Percentiles rank a stretch among this genome's conserved stretches.
These are phyloP conservation scores for Lactifluus rugatus DNA, from an alignment of 768 basidiomycete genomes.

Conservation along the genomic window DNA sequence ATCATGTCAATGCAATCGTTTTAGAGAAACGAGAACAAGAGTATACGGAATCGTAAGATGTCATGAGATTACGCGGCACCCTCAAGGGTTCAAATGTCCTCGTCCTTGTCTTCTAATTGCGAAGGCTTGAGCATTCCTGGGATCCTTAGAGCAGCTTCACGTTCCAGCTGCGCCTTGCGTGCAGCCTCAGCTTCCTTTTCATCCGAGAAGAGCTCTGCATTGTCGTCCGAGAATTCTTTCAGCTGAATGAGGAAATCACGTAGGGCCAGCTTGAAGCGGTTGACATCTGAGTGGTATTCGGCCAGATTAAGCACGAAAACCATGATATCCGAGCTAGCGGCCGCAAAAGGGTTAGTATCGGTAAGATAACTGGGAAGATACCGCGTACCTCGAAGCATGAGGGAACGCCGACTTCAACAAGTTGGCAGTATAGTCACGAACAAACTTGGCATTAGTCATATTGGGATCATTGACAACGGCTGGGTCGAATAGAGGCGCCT, in stretches of 20 bases:
- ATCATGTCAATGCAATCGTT: constrained; percentile 9
- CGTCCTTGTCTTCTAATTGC: constrained; percentile 89
- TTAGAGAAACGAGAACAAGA: constrained; percentile 11
- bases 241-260: constrained; percentile 97
- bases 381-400: constrained; percentile 72
- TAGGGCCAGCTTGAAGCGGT: constrained; percentile 86
- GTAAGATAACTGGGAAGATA: neutral
- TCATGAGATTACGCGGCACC: constrained; percentile 11
- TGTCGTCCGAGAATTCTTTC: constrained; percentile 95
- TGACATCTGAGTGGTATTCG: constrained; percentile 69
- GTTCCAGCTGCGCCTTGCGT: constrained; percentile 72
- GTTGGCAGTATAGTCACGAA: constrained; percentile 80
- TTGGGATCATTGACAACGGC: constrained; percentile 56
- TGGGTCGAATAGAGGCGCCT: constrained; percentile 79
- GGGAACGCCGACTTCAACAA: constrained; percentile 84
- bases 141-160: constrained; percentile 82
- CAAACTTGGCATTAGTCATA: constrained; percentile 69
- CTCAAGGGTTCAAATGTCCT: constrained; percentile 49
- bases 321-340: constrained; percentile 54
- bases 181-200: constrained; percentile 87
- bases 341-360: neutral
- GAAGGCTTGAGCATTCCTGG: constrained; percentile 98
- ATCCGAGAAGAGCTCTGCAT: constrained; percentile 84
- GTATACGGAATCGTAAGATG: constrained; percentile 12
- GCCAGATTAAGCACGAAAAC: constrained; percentile 58